Percentiles rank a stretch among this genome's conserved stretches.
phyloP scores from a whole-genome alignment of 352 stramenopile species.

The Pythium guiyangense region DNA sequence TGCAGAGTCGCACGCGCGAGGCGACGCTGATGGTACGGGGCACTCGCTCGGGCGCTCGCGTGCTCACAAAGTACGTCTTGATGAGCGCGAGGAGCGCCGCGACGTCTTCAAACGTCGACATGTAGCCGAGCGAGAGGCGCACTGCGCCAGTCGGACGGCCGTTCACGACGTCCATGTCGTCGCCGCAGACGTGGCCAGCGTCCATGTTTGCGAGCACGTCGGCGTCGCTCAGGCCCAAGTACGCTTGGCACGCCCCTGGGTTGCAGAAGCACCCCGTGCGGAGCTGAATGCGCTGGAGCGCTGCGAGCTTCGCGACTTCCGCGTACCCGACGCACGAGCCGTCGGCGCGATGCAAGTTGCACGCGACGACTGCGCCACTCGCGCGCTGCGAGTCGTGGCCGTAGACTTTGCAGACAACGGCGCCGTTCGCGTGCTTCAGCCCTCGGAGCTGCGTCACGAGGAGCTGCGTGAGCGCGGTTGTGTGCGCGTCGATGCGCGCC shows the following conservation, averaged over 20 bases:
- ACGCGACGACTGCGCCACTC: slow-evolving; percentile 47
- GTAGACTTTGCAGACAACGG: slow-evolving; percentile 49
- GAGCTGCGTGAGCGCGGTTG: slow-evolving; percentile 31
- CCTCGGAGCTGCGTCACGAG: slow-evolving; percentile 26
- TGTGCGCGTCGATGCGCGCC: slow-evolving; percentile 42
- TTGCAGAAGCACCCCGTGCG: slow-evolving; percentile 84
- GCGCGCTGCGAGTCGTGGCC: slow-evolving; percentile 24
- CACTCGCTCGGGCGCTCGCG: slow-evolving; percentile 7
- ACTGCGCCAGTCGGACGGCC: slow-evolving; percentile 61
- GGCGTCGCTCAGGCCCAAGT: slow-evolving; percentile 44
- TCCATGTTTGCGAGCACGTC: slow-evolving; percentile 51
- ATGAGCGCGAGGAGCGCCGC: slow-evolving; percentile 43
- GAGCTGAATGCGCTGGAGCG: slow-evolving; percentile 63
- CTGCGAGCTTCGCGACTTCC: slow-evolving; percentile 61
- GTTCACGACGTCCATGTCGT: slow-evolving; percentile 65
- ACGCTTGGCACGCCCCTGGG: slow-evolving; percentile 70
- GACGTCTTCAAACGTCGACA: slow-evolving; percentile 71
- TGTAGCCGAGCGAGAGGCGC: slow-evolving; percentile 70
- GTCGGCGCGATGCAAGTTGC: slow-evolving; percentile 55
- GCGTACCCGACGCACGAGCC: slow-evolving; percentile 63
- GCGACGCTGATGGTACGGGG: too few relatives aligned
- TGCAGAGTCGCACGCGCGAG: slow-evolving; percentile 32
- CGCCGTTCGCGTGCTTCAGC: slow-evolving; percentile 52
- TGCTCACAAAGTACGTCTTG: slow-evolving; percentile 57
- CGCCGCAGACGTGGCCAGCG: slow-evolving; percentile 63